Conservation (phyloP, 495 filamentous ascomycete species). For the Neurospora tetrasperma region DNA sequence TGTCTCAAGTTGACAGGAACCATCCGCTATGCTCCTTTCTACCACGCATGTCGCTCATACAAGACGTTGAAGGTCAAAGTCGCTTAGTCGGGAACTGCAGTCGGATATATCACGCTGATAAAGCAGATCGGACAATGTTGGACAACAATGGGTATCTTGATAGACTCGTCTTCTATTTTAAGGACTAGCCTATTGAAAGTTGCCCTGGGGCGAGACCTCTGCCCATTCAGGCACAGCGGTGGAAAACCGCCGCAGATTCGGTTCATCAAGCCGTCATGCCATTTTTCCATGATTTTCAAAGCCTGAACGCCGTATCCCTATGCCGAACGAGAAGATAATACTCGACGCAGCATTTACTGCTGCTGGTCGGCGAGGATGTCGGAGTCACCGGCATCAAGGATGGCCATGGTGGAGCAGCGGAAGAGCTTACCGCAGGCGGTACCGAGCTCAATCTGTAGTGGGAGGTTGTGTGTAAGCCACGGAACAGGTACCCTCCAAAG, state of each 20-base stretch:
- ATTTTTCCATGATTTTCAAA: slow-evolving; percentile 13
- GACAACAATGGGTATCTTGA: slow-evolving; percentile 4
- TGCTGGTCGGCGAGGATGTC: slow-evolving; percentile 76
- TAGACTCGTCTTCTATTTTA: slow-evolving; percentile 4
- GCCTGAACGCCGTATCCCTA: slow-evolving; percentile 33
- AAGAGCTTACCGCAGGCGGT: slow-evolving; percentile 51
- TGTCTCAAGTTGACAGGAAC: not conserved
- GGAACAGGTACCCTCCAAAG: slow-evolving; percentile 74
- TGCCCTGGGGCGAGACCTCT: slow-evolving; percentile 5
- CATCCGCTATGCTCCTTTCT: not conserved
- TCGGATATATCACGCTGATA: not conserved
- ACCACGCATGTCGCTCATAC: not conserved
- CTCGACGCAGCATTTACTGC: slow-evolving; percentile 35
- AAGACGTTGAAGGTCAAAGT: not conserved
- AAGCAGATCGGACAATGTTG: not conserved
- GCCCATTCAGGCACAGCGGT: slow-evolving; percentile 2
- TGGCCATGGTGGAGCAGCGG: slow-evolving; percentile 85
- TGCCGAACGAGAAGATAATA: slow-evolving; percentile 11
- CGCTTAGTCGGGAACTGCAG: not conserved
- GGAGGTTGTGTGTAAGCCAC: slow-evolving; percentile 34
- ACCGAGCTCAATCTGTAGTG: slow-evolving; percentile 80
- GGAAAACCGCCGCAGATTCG: not conserved
- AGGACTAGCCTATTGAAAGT: slow-evolving; percentile 17
- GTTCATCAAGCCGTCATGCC: slow-evolving; percentile 15
- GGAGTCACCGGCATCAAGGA: slow-evolving; percentile 95